Evolutionary conservation across 352 stramenopile genomes (phyloP), one percentile per base, ranked within the genome.

Genomic region (Phytophthora multivora): DNA sequence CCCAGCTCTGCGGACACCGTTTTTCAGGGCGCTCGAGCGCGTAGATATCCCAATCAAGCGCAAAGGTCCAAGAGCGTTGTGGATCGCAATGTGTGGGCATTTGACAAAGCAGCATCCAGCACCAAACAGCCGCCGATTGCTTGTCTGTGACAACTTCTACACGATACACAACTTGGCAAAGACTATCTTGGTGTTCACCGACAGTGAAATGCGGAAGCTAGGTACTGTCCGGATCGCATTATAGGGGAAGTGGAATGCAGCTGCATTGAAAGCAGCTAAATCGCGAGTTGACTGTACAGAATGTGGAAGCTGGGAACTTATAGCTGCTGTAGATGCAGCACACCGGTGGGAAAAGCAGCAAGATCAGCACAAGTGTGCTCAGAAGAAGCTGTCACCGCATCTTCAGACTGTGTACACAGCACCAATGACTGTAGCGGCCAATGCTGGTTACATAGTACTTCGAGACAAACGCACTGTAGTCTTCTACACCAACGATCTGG

Each of bases 71-170:
- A n/a, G n/a, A n/a, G n/a, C n/a, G n/a, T n/a, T n/a, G n/a, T n/a
- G n/a, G 40, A 46, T 47, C 2, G 21, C 52, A 8, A 47, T 61
- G 52, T 47, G 28, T 23, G 42, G 52, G 2, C 41, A 61, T 8
- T 2, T 40, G 1, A 48, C 42, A n/a, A 45, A 47, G 2, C 26
- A n/a, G 10, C 46, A 45, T 21, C 5, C 19, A 5, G 28, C 40
- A 15, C 31, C 52, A 28, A 52, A 2, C 31, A 1, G 5, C 8
- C 42, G 23, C 11, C 28, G 42, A 28, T 31, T 40, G 1, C 38
- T 61, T n/a, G 52, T 47, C 5, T 52, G 52, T 31, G 52, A 48
- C 40, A 52, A 48, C 30, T 61, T 61, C 11, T 61, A 61, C 15
- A 46, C 42, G 12, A 38, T 19, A 5, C 42, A 61, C 31, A 51